Evolutionary conservation across 2,329 filamentous ascomycete species (phyloP), one percentile per base, ranked within the genome.

Genomic region (Microdochium nivale): DNA sequence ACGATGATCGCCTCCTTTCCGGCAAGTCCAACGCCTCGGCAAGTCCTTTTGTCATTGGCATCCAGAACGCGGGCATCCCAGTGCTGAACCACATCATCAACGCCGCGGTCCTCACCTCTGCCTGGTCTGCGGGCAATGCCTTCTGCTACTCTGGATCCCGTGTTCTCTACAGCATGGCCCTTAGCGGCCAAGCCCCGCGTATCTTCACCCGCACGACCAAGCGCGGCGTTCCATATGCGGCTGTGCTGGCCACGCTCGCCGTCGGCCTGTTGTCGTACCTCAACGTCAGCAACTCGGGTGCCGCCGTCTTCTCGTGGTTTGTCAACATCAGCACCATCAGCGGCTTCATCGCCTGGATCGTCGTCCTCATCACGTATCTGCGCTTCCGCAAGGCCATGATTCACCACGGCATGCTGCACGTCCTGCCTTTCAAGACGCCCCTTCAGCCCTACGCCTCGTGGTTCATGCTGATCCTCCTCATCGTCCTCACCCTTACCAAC

Each of bases 261-360:
- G 76, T 88, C 59, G 82, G 83, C 24, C 73, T 85, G 9, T 74
- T 90, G 3, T 81, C 83, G 0, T 90, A 84, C 70, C 78, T 90
- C 63, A 87, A 86, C 64, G 76, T 83, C 46, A 83, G 79, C 47
- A 77, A 76, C 57, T 78, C 75, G 27, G 83, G 83, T 23, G 75
- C 80, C 32, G 72, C 74, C 2, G 86, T 87, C 7, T 89, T 88
- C 65, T 76, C 73, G 50, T 89, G 85, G 82, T 86, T 89, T 63
- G 77, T 83, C 59, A 87, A 86, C 64, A 76, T 89, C 51, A 85
- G 81, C 27, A 87, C 79, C 51, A 78, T 82, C 50, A 77, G 76
- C 0, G 79, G 79, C 5, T 76, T 79, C 60, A 76, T 84, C 59
- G 79, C 78, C 25, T 84, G 80, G 80, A 72, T 80, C 54, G 74